Percentiles rank a stretch among this genome's conserved stretches.
Evolutionary conservation across 2,329 filamentous ascomycete species (phyloP).

Genomic region (Colletotrichum tamarilloi): DNA sequence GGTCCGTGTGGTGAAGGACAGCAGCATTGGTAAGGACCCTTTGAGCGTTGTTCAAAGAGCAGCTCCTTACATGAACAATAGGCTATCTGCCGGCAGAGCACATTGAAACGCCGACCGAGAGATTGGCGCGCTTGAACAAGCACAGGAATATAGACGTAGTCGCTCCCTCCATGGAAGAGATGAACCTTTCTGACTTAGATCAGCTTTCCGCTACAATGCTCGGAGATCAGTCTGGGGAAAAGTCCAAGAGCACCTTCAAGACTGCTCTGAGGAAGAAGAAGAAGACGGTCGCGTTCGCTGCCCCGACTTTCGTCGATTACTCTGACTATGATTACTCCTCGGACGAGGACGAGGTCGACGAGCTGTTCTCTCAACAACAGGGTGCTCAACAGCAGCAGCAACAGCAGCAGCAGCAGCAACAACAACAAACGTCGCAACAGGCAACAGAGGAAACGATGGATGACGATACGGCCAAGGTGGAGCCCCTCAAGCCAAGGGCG

Average conservation of each 20-base stretch:
- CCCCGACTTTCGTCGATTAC: conserved; percentile 89
- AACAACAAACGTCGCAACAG: conserved; percentile 37
- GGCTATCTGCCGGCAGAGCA: conserved; percentile 97
- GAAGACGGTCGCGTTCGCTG: conserved; percentile 88
- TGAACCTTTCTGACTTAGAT: conserved; percentile 43
- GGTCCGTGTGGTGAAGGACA: conserved; percentile 96
- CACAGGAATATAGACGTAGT: conserved; percentile 97
- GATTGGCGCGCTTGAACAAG: conserved; percentile 93
- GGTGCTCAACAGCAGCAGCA: conserved; percentile 45
- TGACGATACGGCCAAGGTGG: conserved; percentile 66
- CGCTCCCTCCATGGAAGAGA: conserved; percentile 21
- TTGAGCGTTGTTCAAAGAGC: neutral
- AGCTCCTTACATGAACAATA: conserved; percentile 51
- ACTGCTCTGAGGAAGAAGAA: conserved; percentile 85
- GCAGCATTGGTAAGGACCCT: conserved; percentile 77
- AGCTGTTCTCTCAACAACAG: conserved; percentile 52
- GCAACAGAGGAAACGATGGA: conserved; percentile 47
- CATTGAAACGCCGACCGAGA: conserved; percentile 97
- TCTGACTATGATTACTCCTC: conserved; percentile 88
- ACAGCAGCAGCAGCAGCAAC: conserved; percentile 37
- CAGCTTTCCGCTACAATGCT: conserved; percentile 73
- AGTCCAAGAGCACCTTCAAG: conserved; percentile 84
- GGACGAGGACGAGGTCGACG: conserved; percentile 74
- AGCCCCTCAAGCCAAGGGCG: conserved; percentile 63
- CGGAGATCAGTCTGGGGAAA: conserved; percentile 72